A percentile compares a stretch with the other conserved stretches of the same genome.
Conservation (phyloP, 2,329 filamentous ascomycete genomes). For the Aspergillus oerlinghausenensis region DNA sequence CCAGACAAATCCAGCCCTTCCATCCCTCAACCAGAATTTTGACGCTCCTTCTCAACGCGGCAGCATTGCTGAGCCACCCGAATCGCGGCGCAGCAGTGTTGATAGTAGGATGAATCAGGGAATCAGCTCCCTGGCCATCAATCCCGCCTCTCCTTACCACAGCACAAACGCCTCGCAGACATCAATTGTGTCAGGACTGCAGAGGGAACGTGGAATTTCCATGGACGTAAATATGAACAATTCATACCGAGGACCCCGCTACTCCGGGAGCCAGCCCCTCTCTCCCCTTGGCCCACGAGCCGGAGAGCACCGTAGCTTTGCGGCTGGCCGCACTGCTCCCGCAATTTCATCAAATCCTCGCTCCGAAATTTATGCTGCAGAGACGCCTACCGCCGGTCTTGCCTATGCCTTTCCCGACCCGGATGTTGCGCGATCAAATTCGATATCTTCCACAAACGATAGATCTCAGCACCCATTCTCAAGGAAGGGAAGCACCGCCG, state of each 20-base stretch:
- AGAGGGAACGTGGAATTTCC: constrained; percentile 40
- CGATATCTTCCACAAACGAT: constrained; percentile 31
- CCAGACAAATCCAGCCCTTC: constrained; percentile 44
- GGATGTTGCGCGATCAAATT: constrained; percentile 38
- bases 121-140: constrained; percentile 45
- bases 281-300: constrained; percentile 39
- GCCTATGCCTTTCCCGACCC: constrained; percentile 50
- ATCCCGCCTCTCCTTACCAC: constrained; percentile 45
- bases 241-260: constrained; percentile 37
- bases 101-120: constrained; percentile 48
- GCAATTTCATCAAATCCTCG: constrained; percentile 47
- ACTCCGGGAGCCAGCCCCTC: constrained; percentile 36
- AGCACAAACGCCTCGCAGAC: constrained; percentile 45
- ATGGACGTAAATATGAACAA: constrained; percentile 34
- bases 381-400: constrained; percentile 46
- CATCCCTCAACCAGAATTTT: constrained; percentile 57
- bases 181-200: constrained; percentile 41
- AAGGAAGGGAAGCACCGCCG: constrained; percentile 44
- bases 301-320: constrained; percentile 39
- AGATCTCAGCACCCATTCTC: constrained; percentile 35
- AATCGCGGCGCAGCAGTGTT: constrained; percentile 47
- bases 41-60: constrained; percentile 46
- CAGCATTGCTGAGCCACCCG: constrained; percentile 38
- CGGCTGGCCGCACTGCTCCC: constrained; percentile 44
- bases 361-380: constrained; percentile 47